These are phyloP conservation scores for Diplodia sapinea DNA, from an alignment of 2,329 filamentous ascomycete genomes.

Conservation along the genomic window DNA sequence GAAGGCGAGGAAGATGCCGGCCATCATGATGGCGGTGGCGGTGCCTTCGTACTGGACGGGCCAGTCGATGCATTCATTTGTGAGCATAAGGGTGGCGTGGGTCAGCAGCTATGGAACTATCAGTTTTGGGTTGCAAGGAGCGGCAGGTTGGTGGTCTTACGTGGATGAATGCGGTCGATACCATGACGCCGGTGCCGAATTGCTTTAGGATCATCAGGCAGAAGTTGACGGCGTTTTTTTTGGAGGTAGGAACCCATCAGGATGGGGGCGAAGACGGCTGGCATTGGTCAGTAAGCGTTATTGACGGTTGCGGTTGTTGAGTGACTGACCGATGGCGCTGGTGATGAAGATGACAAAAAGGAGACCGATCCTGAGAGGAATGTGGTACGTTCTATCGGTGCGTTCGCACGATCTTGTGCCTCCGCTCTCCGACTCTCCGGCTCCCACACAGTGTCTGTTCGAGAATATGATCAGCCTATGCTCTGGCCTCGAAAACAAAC, in stretches of 20 bases:
- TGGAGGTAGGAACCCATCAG: slow-evolving; percentile 64
- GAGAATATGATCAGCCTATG: slow-evolving; percentile 32
- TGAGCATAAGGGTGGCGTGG: slow-evolving; percentile 75
- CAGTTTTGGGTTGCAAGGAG: not conserved
- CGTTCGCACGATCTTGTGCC: slow-evolving; percentile 53
- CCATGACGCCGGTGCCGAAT: slow-evolving; percentile 75
- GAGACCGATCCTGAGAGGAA: slow-evolving; percentile 71
- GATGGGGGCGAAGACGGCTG: slow-evolving; percentile 68
- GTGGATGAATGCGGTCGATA: slow-evolving; percentile 73
- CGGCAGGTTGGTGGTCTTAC: slow-evolving; percentile 44
- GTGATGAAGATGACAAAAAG: slow-evolving; percentile 74
- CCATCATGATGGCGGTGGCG: slow-evolving; percentile 74
- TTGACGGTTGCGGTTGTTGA: not conserved
- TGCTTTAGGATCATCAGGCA: slow-evolving; percentile 70
- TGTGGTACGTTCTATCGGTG: slow-evolving; percentile 65
- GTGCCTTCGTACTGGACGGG: slow-evolving; percentile 69
- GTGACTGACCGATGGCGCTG: slow-evolving; percentile 63
- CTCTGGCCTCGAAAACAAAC: not conserved
- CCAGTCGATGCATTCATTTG: slow-evolving; percentile 69
- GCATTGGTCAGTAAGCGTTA: not conserved
- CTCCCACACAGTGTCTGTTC: slow-evolving; percentile 62
- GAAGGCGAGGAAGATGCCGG: slow-evolving; percentile 74
- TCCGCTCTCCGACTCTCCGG: slow-evolving; percentile 42
- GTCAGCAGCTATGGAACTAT: slow-evolving; percentile 66
- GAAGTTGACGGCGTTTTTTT: slow-evolving; percentile 54